Evolutionary conservation across 768 basidiomycete genomes (phyloP).

Genomic region (Fomitopsis pulvina): DNA sequence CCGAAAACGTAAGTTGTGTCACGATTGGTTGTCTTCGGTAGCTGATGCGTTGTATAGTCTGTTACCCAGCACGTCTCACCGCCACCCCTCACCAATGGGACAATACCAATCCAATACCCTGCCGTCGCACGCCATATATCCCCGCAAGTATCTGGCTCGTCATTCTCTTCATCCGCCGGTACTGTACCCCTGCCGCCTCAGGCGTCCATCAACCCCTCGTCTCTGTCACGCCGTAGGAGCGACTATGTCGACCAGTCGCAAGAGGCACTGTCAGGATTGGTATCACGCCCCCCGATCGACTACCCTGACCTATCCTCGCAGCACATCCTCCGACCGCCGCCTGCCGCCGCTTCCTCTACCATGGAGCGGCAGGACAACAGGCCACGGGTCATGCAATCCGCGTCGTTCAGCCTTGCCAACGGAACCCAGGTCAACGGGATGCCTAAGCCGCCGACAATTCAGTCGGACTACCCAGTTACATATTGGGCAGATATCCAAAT

Average conservation of each 20-base stretch:
- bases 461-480: slow-evolving; percentile 70
- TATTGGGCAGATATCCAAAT: slow-evolving; percentile 84
- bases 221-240: slow-evolving; percentile 63
- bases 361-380: slow-evolving; percentile 75
- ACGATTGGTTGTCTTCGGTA: not conserved
- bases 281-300: slow-evolving; percentile 54
- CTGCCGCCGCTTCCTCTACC: slow-evolving; percentile 61
- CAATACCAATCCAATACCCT: slow-evolving; percentile 50
- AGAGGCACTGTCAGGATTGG: slow-evolving; percentile 46
- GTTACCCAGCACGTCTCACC: slow-evolving; percentile 31
- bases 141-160: slow-evolving; percentile 32
- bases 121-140: slow-evolving; percentile 35
- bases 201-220: slow-evolving; percentile 77
- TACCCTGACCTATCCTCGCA: slow-evolving; percentile 71
- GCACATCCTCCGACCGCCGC: slow-evolving; percentile 68
- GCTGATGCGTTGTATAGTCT: slow-evolving; percentile 20
- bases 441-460: slow-evolving; percentile 61
- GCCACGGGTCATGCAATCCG: slow-evolving; percentile 38
- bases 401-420: slow-evolving; percentile 27
- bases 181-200: slow-evolving; percentile 65
- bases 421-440: slow-evolving; percentile 22
- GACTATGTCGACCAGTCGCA: slow-evolving; percentile 80
- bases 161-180: slow-evolving; percentile 35
- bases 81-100: slow-evolving; percentile 30
- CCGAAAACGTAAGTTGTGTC: slow-evolving; percentile 39